A percentile compares a stretch with the other conserved stretches of the same genome.
Conservation (phyloP, 371 early-diverging fungal genomes). For the Rhizopus delemar region DNA sequence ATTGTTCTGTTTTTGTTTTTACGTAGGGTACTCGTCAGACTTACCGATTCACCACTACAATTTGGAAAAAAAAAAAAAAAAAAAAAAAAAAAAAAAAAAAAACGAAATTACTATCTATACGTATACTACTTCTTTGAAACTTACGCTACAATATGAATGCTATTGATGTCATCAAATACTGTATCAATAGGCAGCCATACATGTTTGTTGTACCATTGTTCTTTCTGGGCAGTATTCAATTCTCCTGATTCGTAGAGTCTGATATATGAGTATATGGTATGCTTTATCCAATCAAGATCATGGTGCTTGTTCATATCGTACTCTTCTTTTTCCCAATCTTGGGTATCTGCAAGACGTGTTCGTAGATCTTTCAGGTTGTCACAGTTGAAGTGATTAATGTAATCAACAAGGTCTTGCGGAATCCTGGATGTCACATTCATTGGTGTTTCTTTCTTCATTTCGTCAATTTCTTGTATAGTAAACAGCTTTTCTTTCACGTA, state of each 20-base stretch:
- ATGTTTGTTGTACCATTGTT: conserved; percentile 4
- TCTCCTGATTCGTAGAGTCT: conserved; percentile 6
- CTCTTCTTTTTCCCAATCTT: conserved; percentile 7
- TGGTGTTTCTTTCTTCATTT: conserved; percentile 13
- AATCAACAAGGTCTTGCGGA: conserved; percentile 9
- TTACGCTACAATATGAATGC: background rate
- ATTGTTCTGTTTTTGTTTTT: background rate
- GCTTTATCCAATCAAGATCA: conserved; percentile 6
- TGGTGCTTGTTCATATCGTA: conserved; percentile 2
- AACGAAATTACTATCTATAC: background rate
- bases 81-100: too few relatives aligned
- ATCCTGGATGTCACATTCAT: conserved; percentile 8
- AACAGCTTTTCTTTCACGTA: conserved; percentile 2
- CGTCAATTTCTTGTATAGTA: conserved; percentile 5
- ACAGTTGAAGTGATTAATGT: conserved; percentile 12
- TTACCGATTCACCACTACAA: background rate
- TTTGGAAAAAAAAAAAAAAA: too few relatives aligned
- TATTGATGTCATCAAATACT: background rate
- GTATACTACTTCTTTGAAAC: background rate
- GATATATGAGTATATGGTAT: background rate
- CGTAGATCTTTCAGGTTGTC: conserved; percentile 6
- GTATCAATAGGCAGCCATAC: conserved; percentile 5
- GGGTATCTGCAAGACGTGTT: conserved; percentile 1
- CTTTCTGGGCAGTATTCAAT: conserved; percentile 1
- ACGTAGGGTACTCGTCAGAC: background rate